Conservation (phyloP, 768 basidiomycete genomes). For the Suillus fuscotomentosus region DNA sequence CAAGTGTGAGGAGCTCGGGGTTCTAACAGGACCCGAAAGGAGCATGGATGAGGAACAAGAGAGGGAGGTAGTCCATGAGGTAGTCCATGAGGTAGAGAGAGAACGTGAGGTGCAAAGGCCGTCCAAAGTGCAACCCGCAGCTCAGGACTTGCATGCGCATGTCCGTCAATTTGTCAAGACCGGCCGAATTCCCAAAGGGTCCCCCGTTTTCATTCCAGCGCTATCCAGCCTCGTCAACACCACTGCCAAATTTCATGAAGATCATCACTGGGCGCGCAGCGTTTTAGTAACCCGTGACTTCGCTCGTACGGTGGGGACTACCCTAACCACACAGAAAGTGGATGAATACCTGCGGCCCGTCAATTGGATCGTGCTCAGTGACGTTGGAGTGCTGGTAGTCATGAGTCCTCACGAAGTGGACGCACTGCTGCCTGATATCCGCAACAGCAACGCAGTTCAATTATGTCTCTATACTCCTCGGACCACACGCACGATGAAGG, state of each 20-base stretch:
- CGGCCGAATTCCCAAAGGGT: conserved; percentile 23
- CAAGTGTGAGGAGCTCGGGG: conserved; percentile 17
- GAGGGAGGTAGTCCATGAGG: conserved; percentile 44
- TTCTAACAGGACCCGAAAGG: conserved; percentile 13
- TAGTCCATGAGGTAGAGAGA: conserved; percentile 42
- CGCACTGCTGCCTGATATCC: conserved; percentile 36
- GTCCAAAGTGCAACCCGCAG: conserved; percentile 18
- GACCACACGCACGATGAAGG: conserved; percentile 29
- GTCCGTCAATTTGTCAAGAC: conserved; percentile 25
- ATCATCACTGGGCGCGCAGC: conserved; percentile 17
- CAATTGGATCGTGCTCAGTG: conserved; percentile 24
- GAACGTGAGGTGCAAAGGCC: conserved; percentile 41
- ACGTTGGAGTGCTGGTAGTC: conserved; percentile 26
- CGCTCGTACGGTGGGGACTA: conserved; percentile 8
- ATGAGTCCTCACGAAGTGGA: conserved; percentile 44
- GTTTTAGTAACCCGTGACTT: conserved; percentile 20
- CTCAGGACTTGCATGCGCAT: conserved; percentile 22
- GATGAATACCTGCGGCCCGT: conserved; percentile 28
- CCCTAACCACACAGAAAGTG: background rate
- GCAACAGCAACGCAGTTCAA: conserved; percentile 28
- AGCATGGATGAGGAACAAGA: conserved; percentile 50
- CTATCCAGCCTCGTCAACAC: conserved; percentile 12
- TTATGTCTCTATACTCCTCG: conserved; percentile 46
- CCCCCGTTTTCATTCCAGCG: conserved; percentile 21
- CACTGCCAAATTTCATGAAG: conserved; percentile 16